Evolutionary conservation across 2,329 filamentous ascomycete genomes (phyloP), one percentile per base, ranked within the genome.

Genomic region (Fusarium sp.): DNA sequence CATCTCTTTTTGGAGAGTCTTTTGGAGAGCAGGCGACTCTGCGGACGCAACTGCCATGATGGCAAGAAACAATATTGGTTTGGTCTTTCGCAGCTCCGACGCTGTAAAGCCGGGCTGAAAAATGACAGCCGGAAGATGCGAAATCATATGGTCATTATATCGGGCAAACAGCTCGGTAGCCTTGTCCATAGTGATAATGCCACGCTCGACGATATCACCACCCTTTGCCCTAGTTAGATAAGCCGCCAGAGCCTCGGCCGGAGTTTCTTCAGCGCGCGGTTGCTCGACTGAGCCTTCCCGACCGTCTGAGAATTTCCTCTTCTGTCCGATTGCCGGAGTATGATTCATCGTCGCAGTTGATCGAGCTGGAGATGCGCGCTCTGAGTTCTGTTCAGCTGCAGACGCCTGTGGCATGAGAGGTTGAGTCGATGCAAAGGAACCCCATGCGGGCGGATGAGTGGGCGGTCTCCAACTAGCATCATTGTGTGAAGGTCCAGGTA

Each of bases 61-160:
- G 30, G 91, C 85, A n/a, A 92, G 83, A 74, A 94, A 94, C 11
- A 94, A 82, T 4, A 88, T 84, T 2, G 92, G 92, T 75, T 88
- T 90, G 3, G 83, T 80, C 68, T 82, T 82, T 50, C 90, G 86
- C 55, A 92, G 78, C 60, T 90, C 86, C 14, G 83, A 81, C 8
- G 84, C 86, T 5, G 87, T 87, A 46, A 83, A 86, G 44, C 81
- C 82, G 1, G 83, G 76, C 2, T 88, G 83, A 61, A 92, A 89
- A 27, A 91, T 82, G 20, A 92, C 87, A 3, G 86, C 86, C 1
- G 90, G 90, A 55, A 91, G 83, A 68, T 91, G 89, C 4, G 81
- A 82, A 20, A 84, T 82, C 86, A 92, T 91, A 49, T 85, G 81
- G 16, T 85, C 83, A 40, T 84, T 87, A 77, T 91, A 92, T 12